A percentile compares a stretch with the other conserved stretches of the same genome.
phyloP scores from a whole-genome alignment of 108 stramenopile species.

The Nitzschia putrida region DNA sequence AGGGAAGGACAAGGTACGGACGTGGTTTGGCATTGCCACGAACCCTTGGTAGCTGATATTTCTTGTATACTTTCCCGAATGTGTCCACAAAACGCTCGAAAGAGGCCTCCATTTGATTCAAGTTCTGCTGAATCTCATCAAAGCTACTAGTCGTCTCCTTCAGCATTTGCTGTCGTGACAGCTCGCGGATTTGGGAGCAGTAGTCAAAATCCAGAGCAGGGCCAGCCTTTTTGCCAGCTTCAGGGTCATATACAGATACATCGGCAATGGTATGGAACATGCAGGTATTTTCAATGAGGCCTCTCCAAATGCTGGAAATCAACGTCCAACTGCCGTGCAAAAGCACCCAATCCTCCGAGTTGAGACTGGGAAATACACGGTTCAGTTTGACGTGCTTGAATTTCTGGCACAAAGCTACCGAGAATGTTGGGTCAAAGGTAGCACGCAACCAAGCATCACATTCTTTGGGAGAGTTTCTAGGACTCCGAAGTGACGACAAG shows the following conservation, averaged over 20 bases:
- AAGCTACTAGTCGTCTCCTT: neutral
- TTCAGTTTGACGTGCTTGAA: neutral
- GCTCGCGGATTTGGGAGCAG: constrained; percentile 8
- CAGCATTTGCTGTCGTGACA: constrained; percentile 5
- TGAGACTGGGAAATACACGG: constrained; percentile 14
- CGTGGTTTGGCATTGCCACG: neutral
- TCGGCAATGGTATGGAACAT: neutral
- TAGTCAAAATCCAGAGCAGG: constrained; percentile 13
- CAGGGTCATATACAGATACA: neutral
- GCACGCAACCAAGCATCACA: constrained; percentile 4
- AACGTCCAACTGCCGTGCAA: constrained; percentile 10
- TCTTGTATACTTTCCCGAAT: neutral
- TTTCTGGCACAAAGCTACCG: neutral
- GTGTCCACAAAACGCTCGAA: neutral
- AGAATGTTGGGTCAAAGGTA: constrained; percentile 12
- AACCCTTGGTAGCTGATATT: neutral
- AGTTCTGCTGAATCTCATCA: constrained; percentile 2
- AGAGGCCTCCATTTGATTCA: neutral
- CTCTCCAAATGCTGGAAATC: constrained; percentile 10
- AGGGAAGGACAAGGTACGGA: neutral
- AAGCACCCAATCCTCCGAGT: constrained; percentile 11
- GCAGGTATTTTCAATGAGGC: neutral
- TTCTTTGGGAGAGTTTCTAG: constrained; percentile 12
- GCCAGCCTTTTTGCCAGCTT: neutral
- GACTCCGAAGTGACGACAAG: neutral